Evolutionary conservation across 2,329 filamentous ascomycete genomes (phyloP).

Genomic region (Aplosporella prunicola): DNA sequence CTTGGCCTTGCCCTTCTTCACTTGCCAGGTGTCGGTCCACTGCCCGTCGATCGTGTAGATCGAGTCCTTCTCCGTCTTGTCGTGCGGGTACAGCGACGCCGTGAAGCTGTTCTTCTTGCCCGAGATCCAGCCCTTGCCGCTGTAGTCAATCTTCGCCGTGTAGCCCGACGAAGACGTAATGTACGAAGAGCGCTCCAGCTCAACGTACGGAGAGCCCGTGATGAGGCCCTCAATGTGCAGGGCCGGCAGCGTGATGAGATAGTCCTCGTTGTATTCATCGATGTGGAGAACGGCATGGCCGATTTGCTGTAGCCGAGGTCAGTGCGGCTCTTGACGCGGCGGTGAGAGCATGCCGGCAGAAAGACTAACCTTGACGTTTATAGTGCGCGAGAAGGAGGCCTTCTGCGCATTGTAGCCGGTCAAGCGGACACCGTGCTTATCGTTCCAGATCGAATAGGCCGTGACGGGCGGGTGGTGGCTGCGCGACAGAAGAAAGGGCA

Average conservation of each 20-base stretch:
- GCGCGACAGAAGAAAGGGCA: background rate
- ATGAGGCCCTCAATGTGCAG: constrained; percentile 93
- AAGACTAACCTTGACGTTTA: constrained; percentile 61
- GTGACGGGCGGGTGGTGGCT: constrained; percentile 89
- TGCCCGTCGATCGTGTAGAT: constrained; percentile 79
- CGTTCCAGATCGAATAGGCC: constrained; percentile 85
- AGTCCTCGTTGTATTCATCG: constrained; percentile 57
- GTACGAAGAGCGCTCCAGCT: constrained; percentile 75
- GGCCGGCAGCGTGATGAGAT: constrained; percentile 82
- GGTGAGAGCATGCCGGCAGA: background rate
- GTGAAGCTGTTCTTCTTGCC: constrained; percentile 91
- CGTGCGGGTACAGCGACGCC: constrained; percentile 61
- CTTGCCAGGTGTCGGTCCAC: constrained; percentile 76
- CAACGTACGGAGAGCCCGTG: constrained; percentile 77
- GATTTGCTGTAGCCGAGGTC: constrained; percentile 48
- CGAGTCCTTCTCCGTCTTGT: constrained; percentile 56
- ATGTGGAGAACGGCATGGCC: constrained; percentile 79
- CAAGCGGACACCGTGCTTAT: constrained; percentile 64
- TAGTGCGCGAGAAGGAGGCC: constrained; percentile 85
- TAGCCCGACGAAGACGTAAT: constrained; percentile 83
- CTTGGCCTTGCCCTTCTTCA: constrained; percentile 43
- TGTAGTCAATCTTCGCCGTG: constrained; percentile 84
- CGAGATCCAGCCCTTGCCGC: constrained; percentile 85
- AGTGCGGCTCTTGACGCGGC: too few species aligned
- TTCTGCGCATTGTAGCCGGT: constrained; percentile 94